These are phyloP conservation scores for Flaveria brownii DNA, from an alignment of 129 eudicot species.

Conservation along the genomic window DNA sequence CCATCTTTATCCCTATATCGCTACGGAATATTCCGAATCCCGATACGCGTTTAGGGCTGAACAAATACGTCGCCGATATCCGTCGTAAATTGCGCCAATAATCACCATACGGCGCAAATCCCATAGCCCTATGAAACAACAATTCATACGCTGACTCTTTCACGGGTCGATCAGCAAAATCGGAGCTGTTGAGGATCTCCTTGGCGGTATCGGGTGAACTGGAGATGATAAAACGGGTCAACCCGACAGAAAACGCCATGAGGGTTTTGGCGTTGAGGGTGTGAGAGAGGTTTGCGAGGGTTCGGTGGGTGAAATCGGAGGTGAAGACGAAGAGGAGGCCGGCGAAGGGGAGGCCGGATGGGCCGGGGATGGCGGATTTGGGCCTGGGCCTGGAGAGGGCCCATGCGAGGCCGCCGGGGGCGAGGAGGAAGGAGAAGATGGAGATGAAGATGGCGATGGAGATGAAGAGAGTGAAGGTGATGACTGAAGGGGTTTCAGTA, in stretches of 20 bases:
- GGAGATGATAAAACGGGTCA: constrained; percentile 69
- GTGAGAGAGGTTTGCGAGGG: constrained; percentile 40
- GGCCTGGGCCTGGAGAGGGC: constrained; percentile 52
- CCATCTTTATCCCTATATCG: constrained; percentile 64
- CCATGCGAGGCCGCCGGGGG: constrained; percentile 97
- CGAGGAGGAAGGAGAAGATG: constrained; percentile 55
- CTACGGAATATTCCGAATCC: constrained; percentile 49
- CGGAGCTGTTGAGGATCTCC: constrained; percentile 63
- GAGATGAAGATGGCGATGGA: constrained; percentile 38
- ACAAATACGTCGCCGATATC: constrained; percentile 73
- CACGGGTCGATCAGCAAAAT: constrained; percentile 84
- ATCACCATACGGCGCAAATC: constrained; percentile 89
- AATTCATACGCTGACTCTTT: constrained; percentile 89
- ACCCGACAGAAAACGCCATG: constrained; percentile 90
- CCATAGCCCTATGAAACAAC: constrained; percentile 86
- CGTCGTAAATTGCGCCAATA: constrained; percentile 85
- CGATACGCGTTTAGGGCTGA: constrained; percentile 61
- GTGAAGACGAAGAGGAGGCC: constrained; percentile 62
- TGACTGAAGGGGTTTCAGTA: constrained; percentile 16
- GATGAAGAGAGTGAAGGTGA: constrained; percentile 28
- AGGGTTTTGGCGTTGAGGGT: constrained; percentile 38
- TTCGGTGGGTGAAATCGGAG: constrained; percentile 52
- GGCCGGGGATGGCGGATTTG: constrained; percentile 72
- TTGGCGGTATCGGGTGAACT: constrained; percentile 71
- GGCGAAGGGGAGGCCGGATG: constrained; percentile 61